Conservation (phyloP, 768 basidiomycete species). For the Gautieria morchelliformis region DNA sequence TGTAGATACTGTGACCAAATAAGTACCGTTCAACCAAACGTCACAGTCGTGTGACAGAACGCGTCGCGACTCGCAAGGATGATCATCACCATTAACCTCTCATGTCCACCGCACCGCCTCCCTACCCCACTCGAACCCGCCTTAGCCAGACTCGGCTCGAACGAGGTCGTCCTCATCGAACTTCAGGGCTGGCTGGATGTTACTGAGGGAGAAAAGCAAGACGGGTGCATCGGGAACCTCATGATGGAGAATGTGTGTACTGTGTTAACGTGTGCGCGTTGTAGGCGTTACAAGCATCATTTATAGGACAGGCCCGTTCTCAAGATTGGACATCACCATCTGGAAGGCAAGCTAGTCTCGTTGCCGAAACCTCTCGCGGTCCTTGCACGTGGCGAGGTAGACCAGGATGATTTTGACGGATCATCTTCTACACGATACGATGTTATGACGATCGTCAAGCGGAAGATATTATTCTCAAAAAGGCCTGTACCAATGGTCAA, state of each 20-base stretch:
- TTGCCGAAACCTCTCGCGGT: constrained; percentile 80
- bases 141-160: constrained; percentile 67
- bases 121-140: constrained; percentile 13
- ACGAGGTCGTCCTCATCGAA: constrained; percentile 77
- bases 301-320: constrained; percentile 68
- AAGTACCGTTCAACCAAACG: neutral
- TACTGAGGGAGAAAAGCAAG: constrained; percentile 57
- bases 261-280: neutral
- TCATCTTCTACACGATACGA: constrained; percentile 38
- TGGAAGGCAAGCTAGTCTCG: constrained; percentile 75
- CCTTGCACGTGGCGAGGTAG: constrained; percentile 25
- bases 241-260: constrained; percentile 41
- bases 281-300: neutral
- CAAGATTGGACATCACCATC: constrained; percentile 77
- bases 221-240: constrained; percentile 71
- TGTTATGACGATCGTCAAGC: constrained; percentile 61
- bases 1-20: too few species aligned
- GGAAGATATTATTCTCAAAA: constrained; percentile 77
- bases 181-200: constrained; percentile 72
- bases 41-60: neutral
- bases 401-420: constrained; percentile 14
- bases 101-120: neutral
- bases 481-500: constrained; percentile 64
- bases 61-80: constrained; percentile 25
- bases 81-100: constrained; percentile 54